phyloP scores from a whole-genome alignment of 2,329 filamentous ascomycete species.

The Bipolaris victoriae region DNA sequence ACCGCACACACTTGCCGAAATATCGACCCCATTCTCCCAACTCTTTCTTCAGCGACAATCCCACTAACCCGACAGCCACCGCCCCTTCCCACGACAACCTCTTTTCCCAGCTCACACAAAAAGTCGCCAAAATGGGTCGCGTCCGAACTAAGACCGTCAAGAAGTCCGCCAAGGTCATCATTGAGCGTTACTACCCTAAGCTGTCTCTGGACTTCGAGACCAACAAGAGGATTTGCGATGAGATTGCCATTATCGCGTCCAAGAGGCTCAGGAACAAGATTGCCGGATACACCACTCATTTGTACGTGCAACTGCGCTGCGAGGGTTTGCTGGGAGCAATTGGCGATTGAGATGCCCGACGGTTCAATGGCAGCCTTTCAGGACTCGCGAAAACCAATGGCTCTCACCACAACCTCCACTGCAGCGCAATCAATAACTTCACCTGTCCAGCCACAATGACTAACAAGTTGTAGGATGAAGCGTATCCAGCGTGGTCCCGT shows the following conservation, averaged over 20 bases:
- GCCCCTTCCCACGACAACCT: constrained; percentile 28
- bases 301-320: constrained; percentile 51
- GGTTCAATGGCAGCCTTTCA: neutral
- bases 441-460: neutral
- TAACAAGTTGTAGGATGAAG: constrained; percentile 76
- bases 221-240: constrained; percentile 99
- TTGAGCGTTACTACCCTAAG: constrained; percentile 84
- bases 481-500: constrained; percentile 99
- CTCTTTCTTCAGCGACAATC: constrained; percentile 33
- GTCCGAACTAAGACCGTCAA: constrained; percentile 71
- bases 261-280: constrained; percentile 98
- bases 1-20: constrained; percentile 32
- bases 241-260: constrained; percentile 97
- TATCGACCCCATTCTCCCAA: constrained; percentile 13
- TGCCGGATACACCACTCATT: constrained; percentile 84
- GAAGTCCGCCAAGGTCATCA: constrained; percentile 98
- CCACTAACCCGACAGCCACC: constrained; percentile 40
- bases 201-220: constrained; percentile 99
- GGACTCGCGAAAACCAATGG: neutral
- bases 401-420: neutral
- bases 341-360: constrained; percentile 83
- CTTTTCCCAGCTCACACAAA: constrained; percentile 29
- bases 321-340: constrained; percentile 67
- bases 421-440: neutral
- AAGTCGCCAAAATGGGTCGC: constrained; percentile 60